phyloP scores from a whole-genome alignment of 73 alveolate species.

The Paramecium pentaurelia region DNA sequence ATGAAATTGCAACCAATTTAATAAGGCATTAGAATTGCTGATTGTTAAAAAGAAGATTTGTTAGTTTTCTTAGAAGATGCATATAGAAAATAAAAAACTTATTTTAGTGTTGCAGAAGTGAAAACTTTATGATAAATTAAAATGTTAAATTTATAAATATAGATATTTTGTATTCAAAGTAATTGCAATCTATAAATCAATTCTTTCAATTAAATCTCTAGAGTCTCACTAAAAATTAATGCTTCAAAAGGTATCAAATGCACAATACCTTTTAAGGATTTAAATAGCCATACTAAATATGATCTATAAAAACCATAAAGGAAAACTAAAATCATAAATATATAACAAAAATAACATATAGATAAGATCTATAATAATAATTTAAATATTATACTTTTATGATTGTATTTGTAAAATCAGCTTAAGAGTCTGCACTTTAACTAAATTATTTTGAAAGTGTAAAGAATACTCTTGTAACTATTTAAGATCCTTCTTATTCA shows the following conservation, averaged over 20 bases:
- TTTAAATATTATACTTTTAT: background rate
- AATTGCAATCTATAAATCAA: background rate
- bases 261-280: background rate
- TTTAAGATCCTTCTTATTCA: background rate
- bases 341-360: background rate
- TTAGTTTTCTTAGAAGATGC: background rate
- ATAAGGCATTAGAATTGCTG: background rate
- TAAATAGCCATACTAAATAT: background rate
- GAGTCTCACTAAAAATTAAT: background rate
- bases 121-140: background rate
- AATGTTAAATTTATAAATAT: background rate
- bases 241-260: background rate
- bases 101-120: background rate
- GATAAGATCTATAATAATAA: background rate
- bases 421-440: background rate
- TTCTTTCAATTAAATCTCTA: background rate
- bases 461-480: conserved; percentile 2
- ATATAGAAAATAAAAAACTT: background rate
- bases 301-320: background rate
- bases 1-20: conserved; percentile 1
- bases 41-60: background rate
- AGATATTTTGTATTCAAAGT: background rate
- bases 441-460: background rate
- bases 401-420: background rate
- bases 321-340: background rate